phyloP scores from a whole-genome alignment of 2,329 filamentous ascomycete species.

The Raffaelea arxii region DNA sequence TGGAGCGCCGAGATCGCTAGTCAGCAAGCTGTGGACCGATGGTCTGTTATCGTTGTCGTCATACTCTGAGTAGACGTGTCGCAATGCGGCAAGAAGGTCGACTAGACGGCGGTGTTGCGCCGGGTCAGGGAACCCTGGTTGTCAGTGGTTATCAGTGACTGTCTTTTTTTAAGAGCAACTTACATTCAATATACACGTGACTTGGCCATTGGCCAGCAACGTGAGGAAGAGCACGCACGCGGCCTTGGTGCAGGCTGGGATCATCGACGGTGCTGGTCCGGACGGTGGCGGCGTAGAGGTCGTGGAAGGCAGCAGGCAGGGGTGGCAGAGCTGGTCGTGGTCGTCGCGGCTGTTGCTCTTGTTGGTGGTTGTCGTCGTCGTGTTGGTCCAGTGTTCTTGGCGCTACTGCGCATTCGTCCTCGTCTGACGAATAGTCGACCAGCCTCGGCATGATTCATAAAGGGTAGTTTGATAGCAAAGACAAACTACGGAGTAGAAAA shows the following conservation, averaged over 20 bases:
- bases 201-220: slow-evolving; percentile 85
- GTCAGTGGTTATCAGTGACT: not conserved
- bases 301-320: slow-evolving; percentile 71
- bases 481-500: not conserved
- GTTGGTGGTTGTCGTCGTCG: not conserved
- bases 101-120: slow-evolving; percentile 37
- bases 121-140: slow-evolving; percentile 43
- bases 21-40: slow-evolving; percentile 57
- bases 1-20: slow-evolving; percentile 66
- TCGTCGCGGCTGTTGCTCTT: not conserved
- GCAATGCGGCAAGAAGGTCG: slow-evolving; percentile 28
- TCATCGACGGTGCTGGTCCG: slow-evolving; percentile 73
- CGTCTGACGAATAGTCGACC: slow-evolving; percentile 29
- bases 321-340: slow-evolving; percentile 47
- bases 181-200: slow-evolving; percentile 90
- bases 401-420: not conserved
- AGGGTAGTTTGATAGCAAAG: no score
- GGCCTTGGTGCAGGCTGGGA: slow-evolving; percentile 74
- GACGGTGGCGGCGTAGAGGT: slow-evolving; percentile 78
- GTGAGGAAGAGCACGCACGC: slow-evolving; percentile 74
- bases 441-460: slow-evolving; percentile 14
- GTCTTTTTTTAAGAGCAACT: slow-evolving; percentile 25
- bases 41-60: slow-evolving; percentile 6
- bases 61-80: slow-evolving; percentile 16
- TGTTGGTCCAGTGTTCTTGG: slow-evolving; percentile 1